phyloP scores from a whole-genome alignment of 1,139 yeast genomes.

The Pneumocystis carinii region DNA sequence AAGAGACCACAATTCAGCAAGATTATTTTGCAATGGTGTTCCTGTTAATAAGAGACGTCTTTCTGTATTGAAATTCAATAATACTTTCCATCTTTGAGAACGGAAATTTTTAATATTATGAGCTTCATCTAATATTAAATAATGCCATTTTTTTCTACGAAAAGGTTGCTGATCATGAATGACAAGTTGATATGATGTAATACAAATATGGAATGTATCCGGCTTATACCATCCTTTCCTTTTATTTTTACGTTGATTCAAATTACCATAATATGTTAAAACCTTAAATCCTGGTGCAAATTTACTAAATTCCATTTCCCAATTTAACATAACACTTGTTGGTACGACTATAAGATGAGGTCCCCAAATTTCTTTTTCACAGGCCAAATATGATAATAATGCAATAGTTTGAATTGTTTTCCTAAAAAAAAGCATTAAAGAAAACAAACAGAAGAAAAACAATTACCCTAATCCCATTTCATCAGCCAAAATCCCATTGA shows the following conservation, averaged over 20 bases:
- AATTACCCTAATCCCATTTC: slow-evolving; percentile 85
- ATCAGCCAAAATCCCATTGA: slow-evolving; percentile 94
- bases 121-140: slow-evolving; percentile 95
- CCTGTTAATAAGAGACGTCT: slow-evolving; percentile 82
- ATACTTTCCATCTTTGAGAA: slow-evolving; percentile 93
- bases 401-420: slow-evolving; percentile 94
- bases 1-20: slow-evolving; percentile 70
- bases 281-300: slow-evolving; percentile 98
- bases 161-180: slow-evolving; percentile 93
- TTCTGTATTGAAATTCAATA: slow-evolving; percentile 82
- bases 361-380: slow-evolving; percentile 92
- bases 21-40: slow-evolving; percentile 82
- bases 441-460: slow-evolving; percentile 11
- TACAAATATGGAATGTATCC: slow-evolving; percentile 90
- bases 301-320: slow-evolving; percentile 99
- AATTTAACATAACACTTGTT: slow-evolving; percentile 92
- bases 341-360: slow-evolving; percentile 96
- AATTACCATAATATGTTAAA: slow-evolving; percentile 92
- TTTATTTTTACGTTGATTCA: slow-evolving; percentile 89
- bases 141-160: slow-evolving; percentile 83
- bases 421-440: neutral
- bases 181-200: slow-evolving; percentile 89
- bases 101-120: slow-evolving; percentile 93
- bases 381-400: slow-evolving; percentile 70
- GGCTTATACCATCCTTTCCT: slow-evolving; percentile 97